Conservation (phyloP, 352 stramenopile species). For the Plasmopara halstedii region DNA sequence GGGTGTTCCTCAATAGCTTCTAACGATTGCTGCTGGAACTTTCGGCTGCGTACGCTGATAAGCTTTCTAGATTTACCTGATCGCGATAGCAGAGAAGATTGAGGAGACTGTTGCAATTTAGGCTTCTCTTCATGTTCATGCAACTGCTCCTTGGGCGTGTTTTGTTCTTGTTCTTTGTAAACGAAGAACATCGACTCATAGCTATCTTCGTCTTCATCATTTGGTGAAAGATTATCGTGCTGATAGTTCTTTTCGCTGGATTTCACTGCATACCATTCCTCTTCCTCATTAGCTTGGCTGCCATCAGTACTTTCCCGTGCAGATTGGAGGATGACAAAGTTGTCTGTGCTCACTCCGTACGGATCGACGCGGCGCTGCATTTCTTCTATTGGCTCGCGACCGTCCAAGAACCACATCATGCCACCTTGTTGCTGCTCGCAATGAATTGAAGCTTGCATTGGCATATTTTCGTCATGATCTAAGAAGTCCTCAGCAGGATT, state of each 20-base stretch:
- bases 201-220: constrained; percentile 4
- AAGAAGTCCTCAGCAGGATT: constrained; percentile 6
- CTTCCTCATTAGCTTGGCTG: constrained; percentile 12
- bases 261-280: constrained; percentile 24
- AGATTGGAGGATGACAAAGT: constrained; percentile 26
- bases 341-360: constrained; percentile 14
- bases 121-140: constrained; percentile 5
- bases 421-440: constrained; percentile 22
- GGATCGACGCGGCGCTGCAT: constrained; percentile 28
- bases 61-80: constrained; percentile 30
- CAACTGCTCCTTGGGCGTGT: constrained; percentile 4
- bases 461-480: constrained; percentile 7
- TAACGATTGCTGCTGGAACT: constrained; percentile 26
- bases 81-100: constrained; percentile 1
- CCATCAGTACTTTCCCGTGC: constrained; percentile 11
- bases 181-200: constrained; percentile 18
- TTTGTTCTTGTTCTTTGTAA: constrained; percentile 15
- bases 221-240: constrained; percentile 8
- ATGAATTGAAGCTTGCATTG: constrained; percentile 29
- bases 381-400: constrained; percentile 24
- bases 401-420: constrained; percentile 36
- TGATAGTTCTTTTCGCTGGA: constrained; percentile 10
- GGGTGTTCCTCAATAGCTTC: constrained; percentile 34
- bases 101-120: constrained; percentile 1
- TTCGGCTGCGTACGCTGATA: constrained; percentile 44